These are phyloP conservation scores for Lactarius evosmus DNA, from an alignment of 768 basidiomycete species.

Conservation along the genomic window DNA sequence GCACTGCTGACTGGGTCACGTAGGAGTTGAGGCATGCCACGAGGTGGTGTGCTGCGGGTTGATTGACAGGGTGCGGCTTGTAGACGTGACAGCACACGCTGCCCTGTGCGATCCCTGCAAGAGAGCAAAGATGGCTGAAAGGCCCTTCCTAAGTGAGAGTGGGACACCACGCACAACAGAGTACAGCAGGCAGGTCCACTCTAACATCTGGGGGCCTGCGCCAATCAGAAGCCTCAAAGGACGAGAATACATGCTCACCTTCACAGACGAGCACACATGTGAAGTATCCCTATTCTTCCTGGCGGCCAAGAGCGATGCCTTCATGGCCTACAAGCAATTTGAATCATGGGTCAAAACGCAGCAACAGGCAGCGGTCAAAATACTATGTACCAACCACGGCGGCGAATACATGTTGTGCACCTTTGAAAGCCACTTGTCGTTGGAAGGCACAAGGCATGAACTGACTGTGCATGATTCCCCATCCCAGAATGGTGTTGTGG, in stretches of 20 bases:
- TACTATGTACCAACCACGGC: slow-evolving; percentile 27
- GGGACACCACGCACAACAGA: not conserved
- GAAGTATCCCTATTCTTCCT: slow-evolving; percentile 14
- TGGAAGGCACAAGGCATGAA: no score
- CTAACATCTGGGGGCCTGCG: slow-evolving; percentile 41
- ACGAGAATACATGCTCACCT: no score
- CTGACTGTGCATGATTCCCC: slow-evolving; percentile 28
- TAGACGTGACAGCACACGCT: not conserved
- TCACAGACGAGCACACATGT: slow-evolving; percentile 27
- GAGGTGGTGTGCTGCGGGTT: slow-evolving; percentile 13
- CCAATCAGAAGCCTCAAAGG: slow-evolving; percentile 19
- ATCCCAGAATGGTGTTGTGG: slow-evolving; percentile 32
- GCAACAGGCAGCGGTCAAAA: slow-evolving; percentile 22
- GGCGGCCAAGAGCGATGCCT: slow-evolving; percentile 25
- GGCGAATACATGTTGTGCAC: no score
- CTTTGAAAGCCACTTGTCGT: no score
- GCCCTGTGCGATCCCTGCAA: not conserved
- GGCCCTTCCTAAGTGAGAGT: not conserved
- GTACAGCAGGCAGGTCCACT: slow-evolving; percentile 36
- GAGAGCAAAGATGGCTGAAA: not conserved
- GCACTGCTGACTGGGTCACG: slow-evolving; percentile 5
- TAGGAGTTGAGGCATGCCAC: slow-evolving; percentile 1
- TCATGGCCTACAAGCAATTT: slow-evolving; percentile 22
- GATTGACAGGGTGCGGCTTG: not conserved
- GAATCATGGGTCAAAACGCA: slow-evolving; percentile 27